Base-by-base conservation (phyloP, 2,329 filamentous ascomycete genomes). In the Pezicula rhizophila region DNA sequence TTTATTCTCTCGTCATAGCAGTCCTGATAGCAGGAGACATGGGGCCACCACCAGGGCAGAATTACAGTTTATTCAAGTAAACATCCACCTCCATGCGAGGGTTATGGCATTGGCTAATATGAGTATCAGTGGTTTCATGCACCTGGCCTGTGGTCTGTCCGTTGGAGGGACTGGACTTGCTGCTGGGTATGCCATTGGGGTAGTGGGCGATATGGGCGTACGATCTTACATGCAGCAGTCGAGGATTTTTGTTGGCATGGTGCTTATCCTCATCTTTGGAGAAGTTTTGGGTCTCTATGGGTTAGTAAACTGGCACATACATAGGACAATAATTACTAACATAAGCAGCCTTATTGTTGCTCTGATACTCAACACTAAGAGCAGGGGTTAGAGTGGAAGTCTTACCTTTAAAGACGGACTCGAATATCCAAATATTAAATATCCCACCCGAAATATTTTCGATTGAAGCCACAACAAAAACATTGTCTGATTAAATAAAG, bases 281-380 rank as follows among this genome's bases (percentile, higher is more conserved):
- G 93, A 99, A 76, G 93, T 99, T 15, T 68, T 99, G 66, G 93
- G 93, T 68, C 84, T 99, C 28, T 99, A 99, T 64, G 93, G 93
- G 89, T 96, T 77, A 59, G 85, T 67, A 41, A 5, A 41, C 25
- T 37, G 41, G 18, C 15, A 45, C n/a, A 31, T 28, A 23, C 39
- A 10, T 5, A 6, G 7, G 8, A 14, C 25, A 18, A 18, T n/a
- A 15, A 14, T 45, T 48, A 52, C 54, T 60, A 35, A 58, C 44
- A 20, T 42, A 25, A 51, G 10, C 34, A 95, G 89, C 41, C 80
- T 96, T 57, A 96, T 96, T 65, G 91, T 96, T 53, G 89, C 88
- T 49, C 80, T 96, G 39, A 92, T 96, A 64, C 79, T 96, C 64
- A 95, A 96, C 79, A 93, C 89, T 54, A 89, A 89, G 75, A 63